phyloP scores from a whole-genome alignment of 2,329 filamentous ascomycete genomes.

The Ophiostoma novo-ulmi region DNA sequence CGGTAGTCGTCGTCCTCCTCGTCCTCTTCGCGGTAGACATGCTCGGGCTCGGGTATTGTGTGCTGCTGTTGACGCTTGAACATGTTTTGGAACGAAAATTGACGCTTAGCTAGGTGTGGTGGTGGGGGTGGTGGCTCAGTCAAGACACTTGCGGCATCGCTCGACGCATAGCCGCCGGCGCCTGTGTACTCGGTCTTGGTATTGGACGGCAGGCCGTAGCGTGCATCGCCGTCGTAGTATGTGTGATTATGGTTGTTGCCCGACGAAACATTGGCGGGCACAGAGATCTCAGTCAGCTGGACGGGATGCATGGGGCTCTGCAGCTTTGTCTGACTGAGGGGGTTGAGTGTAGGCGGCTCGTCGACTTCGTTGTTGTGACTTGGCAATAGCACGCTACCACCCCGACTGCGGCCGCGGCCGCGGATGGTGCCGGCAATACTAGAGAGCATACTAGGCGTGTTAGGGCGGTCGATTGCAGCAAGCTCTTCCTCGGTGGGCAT shows the following conservation, averaged over 20 bases:
- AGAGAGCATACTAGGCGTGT: constrained; percentile 46
- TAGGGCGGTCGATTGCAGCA: constrained; percentile 46
- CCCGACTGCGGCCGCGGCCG: constrained; percentile 40
- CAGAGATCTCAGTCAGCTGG: constrained; percentile 56
- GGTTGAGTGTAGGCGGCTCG: not conserved
- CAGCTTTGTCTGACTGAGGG: constrained; percentile 32
- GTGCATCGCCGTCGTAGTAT: constrained; percentile 36
- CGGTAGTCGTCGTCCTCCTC: not conserved
- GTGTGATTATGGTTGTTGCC: constrained; percentile 33
- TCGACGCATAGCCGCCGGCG: constrained; percentile 38
- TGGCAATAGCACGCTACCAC: constrained; percentile 39
- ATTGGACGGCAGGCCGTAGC: constrained; percentile 46
- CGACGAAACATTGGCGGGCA: constrained; percentile 34
- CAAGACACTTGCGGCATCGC: constrained; percentile 36
- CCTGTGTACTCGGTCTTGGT: constrained; percentile 47
- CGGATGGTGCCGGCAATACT: constrained; percentile 55
- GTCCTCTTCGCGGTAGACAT: not conserved
- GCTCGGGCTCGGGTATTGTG: not conserved
- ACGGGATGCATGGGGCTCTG: constrained; percentile 57
- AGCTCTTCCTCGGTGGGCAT: constrained; percentile 66
- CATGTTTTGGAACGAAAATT: constrained; percentile 90
- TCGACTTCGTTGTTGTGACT: constrained; percentile 36
- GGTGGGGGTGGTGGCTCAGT: constrained; percentile 56
- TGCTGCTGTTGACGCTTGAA: constrained; percentile 54
- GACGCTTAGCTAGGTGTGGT: constrained; percentile 58